Percentiles rank a stretch among this genome's conserved stretches.
Evolutionary conservation across 371 early-diverging fungal species (phyloP).

Genomic region (Coemansia sp.): DNA sequence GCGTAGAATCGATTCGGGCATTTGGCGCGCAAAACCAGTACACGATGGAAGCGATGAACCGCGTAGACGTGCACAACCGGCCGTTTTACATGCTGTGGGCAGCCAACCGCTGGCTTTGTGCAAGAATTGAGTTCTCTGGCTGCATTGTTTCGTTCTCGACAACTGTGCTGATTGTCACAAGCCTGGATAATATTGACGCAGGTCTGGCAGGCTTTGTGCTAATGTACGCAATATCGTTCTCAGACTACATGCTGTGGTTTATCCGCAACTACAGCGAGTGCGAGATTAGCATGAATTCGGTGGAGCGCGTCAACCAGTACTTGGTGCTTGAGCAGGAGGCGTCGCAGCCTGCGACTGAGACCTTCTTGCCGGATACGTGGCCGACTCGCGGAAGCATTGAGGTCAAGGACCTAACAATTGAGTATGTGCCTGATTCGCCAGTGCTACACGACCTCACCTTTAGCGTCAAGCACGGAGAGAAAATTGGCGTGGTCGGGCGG

Average conservation of each 20-base stretch:
- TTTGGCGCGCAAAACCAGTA: slow-evolving; percentile 62
- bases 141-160: slow-evolving; percentile 46
- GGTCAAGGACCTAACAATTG: slow-evolving; percentile 61
- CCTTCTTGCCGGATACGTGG: slow-evolving; percentile 57
- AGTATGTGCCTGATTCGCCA: slow-evolving; percentile 68
- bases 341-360: slow-evolving; percentile 34
- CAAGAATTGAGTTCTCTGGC: slow-evolving; percentile 58
- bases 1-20: slow-evolving; percentile 57
- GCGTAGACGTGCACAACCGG: slow-evolving; percentile 70
- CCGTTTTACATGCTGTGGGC: slow-evolving; percentile 83
- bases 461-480: slow-evolving; percentile 61
- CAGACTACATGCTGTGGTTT: slow-evolving; percentile 71
- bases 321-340: slow-evolving; percentile 66
- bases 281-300: slow-evolving; percentile 84
- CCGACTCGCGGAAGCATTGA: slow-evolving; percentile 69
- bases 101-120: slow-evolving; percentile 86
- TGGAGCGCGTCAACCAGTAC: slow-evolving; percentile 85
- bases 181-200: slow-evolving; percentile 56
- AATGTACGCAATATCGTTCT: slow-evolving; percentile 74
- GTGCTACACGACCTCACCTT: slow-evolving; percentile 71
- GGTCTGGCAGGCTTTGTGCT: slow-evolving; percentile 80
- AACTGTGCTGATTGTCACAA: slow-evolving; percentile 32
- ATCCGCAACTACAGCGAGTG: slow-evolving; percentile 76
- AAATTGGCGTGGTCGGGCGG: slow-evolving; percentile 78
- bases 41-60: slow-evolving; percentile 53